Evolutionary conservation across 441 rosid species (phyloP).

Genomic region (Kokia cookei): DNA sequence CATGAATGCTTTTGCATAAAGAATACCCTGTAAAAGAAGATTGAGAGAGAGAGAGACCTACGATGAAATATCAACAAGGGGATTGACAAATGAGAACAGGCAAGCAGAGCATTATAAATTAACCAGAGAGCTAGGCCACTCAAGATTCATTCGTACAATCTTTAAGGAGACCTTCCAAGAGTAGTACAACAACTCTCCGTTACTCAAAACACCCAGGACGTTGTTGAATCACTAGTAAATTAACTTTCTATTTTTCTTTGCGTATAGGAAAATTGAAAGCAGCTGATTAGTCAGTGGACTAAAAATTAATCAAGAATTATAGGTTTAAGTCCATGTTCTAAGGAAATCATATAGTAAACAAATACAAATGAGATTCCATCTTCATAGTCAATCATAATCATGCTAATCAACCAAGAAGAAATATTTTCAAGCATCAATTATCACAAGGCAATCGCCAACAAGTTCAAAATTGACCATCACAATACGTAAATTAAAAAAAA

Average conservation of each 20-base stretch:
- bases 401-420: slow-evolving; percentile 2
- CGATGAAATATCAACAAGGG: not conserved
- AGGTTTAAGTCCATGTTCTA: not conserved
- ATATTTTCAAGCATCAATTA: not conserved
- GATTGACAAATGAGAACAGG: not conserved
- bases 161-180: not conserved
- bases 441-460: not conserved
- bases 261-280: not conserved
- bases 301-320: not conserved
- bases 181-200: not conserved
- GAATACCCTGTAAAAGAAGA: not conserved
- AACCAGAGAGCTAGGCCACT: not conserved
- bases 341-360: not conserved
- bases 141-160: too few species aligned
- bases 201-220: not conserved
- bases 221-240: not conserved
- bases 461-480: not conserved
- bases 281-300: not conserved
- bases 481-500: not conserved
- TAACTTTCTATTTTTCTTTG: not conserved
- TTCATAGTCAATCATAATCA: not conserved
- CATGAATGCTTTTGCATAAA: not conserved
- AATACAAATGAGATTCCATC: not conserved
- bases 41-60: not conserved
- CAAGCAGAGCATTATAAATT: not conserved